phyloP scores from a whole-genome alignment of 176 grass and related monocot species.

The Tillandsia fasciculata region DNA sequence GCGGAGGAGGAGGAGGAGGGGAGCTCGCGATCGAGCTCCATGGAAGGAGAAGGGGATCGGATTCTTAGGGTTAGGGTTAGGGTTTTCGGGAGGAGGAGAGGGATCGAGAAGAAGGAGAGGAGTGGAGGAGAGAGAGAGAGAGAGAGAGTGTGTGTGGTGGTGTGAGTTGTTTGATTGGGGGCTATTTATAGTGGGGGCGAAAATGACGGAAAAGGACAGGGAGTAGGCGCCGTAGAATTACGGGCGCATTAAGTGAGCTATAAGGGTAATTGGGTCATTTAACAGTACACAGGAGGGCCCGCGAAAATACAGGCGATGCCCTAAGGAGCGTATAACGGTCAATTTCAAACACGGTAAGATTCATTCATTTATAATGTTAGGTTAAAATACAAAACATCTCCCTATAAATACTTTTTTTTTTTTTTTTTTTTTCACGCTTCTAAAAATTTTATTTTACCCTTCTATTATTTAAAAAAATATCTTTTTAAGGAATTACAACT shows the following conservation, averaged over 20 bases:
- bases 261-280: constrained; percentile 19
- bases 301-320: no score
- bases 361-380: no score
- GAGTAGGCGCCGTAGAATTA: not conserved
- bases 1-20: no score
- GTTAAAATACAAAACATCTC: no score
- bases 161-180: not conserved
- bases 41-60: not conserved
- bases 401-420: no score
- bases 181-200: not conserved
- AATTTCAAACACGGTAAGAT: no score
- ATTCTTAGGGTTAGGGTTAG: not conserved
- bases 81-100: not conserved
- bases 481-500: no score
- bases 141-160: no score
- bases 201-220: constrained; percentile 41
- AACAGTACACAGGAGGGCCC: not conserved
- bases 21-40: constrained; percentile 19
- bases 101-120: not conserved
- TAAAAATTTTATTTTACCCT: no score
- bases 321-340: no score
- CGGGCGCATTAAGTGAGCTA: constrained; percentile 17
- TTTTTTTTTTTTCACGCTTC: no score
- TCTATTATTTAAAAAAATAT: no score
- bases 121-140: not conserved